Percentiles rank a stretch among this genome's conserved stretches.
Conservation (phyloP, 139 green algal genomes). For the Chlamydomonas schloesseri region DNA sequence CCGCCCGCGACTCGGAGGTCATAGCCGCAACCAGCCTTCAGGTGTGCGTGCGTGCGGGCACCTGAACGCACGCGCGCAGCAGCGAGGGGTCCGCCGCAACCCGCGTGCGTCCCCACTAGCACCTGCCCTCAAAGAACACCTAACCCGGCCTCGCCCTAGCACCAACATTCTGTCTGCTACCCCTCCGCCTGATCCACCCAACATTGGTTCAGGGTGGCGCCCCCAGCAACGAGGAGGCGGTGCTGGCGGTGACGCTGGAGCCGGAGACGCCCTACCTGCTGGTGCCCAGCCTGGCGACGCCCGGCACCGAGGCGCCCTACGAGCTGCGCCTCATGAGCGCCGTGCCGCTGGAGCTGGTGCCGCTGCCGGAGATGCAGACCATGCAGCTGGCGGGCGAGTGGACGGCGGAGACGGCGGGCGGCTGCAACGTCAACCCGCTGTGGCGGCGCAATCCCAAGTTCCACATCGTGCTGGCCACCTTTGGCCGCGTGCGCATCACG, state of each 20-base stretch:
- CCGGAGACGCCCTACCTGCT: constrained; percentile 61
- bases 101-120: no score
- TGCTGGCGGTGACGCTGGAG: constrained; percentile 51
- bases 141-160: no score
- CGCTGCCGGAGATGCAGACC: constrained; percentile 58
- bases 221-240: constrained; percentile 50
- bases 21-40: neutral
- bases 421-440: constrained; percentile 61
- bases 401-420: constrained; percentile 54
- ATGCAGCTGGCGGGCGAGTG: constrained; percentile 45
- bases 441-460: constrained; percentile 69
- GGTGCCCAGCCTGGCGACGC: constrained; percentile 24
- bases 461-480: constrained; percentile 49
- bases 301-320: constrained; percentile 57
- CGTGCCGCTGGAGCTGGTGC: constrained; percentile 62
- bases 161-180: no score
- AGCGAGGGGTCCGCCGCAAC: no score
- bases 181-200: neutral
- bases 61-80: no score
- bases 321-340: constrained; percentile 63
- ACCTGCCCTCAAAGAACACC: no score
- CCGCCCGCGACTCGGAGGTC: neutral
- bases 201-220: neutral
- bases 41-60: neutral
- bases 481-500: constrained; percentile 33